Base-by-base conservation (phyloP, 805 yeast genomes). In the Yamadazyma takamatsuzukensis region DNA sequence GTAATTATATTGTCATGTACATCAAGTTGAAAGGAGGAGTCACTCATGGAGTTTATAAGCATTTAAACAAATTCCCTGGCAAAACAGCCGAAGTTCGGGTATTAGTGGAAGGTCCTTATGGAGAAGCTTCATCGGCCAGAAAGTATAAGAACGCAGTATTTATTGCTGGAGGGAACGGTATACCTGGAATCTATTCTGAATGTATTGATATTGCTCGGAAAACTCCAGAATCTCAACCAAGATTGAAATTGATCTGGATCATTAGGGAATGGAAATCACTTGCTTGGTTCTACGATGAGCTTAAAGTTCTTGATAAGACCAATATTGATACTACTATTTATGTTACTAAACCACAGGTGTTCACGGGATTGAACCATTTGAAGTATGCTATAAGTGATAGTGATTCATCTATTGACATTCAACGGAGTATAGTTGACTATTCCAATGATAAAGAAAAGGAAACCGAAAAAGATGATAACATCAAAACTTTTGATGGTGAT, bases 111-210 rank as follows among this genome's bases (percentile, higher is more conserved):
- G 90, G 90, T 1, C 88, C 89, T 2, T 83, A 83, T 47, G 86
- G 90, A 5, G 64, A 65, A 28, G 47, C 70, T 3, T 48, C 74
- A 3, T 72, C 80, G 2, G 58, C 77, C 12, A 55, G 61, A 15
- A 61, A 63, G 26, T 80, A 71, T 45, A 71, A 76, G 32, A 68
- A 72, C 38, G 72, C 79, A 4, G 64, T 79, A 4, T 67, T 80
- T 26, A 41, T 83, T 12, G 82, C 89, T 11, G 89, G 87, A 30
- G 90, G 93, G 25, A 77, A 77, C 33, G 93, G 93, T 34, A 64
- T 83, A 32, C 79, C 90, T 1, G 84, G 78, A 21, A 57, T 69
- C 22, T 54, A 60, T 32, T 61, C 68, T n/a, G 70, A 68, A 43
- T 63, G 64, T 32, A 30, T 47, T 22, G 53, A 58, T 36, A 36